A percentile compares a stretch with the other conserved stretches of the same genome.
These are phyloP conservation scores for Thermochaetoides thermophila DNA, from an alignment of 495 filamentous ascomycete genomes.

Conservation along the genomic window DNA sequence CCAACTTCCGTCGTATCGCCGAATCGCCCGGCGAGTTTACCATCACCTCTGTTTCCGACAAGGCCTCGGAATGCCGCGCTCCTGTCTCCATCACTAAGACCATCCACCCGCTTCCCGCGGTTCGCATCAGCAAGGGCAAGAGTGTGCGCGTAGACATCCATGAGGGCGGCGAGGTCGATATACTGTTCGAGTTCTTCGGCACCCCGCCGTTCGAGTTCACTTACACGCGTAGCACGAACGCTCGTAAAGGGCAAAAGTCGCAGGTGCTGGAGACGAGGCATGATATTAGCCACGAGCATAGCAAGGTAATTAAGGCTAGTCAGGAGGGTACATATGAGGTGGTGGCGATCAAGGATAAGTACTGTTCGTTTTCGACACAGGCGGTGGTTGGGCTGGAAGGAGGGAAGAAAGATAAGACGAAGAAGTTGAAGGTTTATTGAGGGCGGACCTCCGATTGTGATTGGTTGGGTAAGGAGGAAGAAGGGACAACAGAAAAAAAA, in stretches of 20 bases:
- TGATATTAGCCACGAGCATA: constrained; percentile 65
- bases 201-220: constrained; percentile 96
- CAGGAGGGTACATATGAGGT: constrained; percentile 97
- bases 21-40: constrained; percentile 78
- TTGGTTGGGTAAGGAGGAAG: too few species aligned
- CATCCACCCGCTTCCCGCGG: constrained; percentile 84
- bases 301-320: constrained; percentile 62
- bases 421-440: too few species aligned
- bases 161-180: constrained; percentile 83
- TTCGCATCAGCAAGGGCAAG: constrained; percentile 68
- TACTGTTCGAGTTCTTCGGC: constrained; percentile 85
- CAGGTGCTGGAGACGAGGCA: constrained; percentile 79
- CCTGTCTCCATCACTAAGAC: constrained; percentile 57
- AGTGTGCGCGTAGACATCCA: constrained; percentile 79
- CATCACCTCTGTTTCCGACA: constrained; percentile 72
- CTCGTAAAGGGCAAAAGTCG: constrained; percentile 55
- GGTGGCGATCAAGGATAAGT: constrained; percentile 81
- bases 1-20: constrained; percentile 78
- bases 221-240: constrained; percentile 81
- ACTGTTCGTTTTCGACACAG: constrained; percentile 67
- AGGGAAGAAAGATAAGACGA: background rate
- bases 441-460: too few species aligned
- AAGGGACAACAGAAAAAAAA: too few species aligned
- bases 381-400: constrained; percentile 5
- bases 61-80: constrained; percentile 69